These are phyloP conservation scores for Triticum urartu DNA, from an alignment of 176 grass and related monocot genomes.

Conservation along the genomic window DNA sequence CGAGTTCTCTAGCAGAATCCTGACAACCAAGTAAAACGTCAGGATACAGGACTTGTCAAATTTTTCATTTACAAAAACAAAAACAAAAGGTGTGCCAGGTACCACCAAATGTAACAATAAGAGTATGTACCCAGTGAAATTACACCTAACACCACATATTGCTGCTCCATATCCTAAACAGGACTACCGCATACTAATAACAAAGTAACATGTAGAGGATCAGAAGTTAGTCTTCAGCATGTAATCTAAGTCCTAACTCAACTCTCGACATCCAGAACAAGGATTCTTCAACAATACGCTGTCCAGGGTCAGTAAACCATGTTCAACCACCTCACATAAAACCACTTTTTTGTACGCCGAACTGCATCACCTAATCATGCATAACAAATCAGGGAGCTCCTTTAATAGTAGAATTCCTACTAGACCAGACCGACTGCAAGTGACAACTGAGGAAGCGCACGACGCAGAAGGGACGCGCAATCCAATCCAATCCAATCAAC, in stretches of 20 bases:
- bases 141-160: not conserved
- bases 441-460: not conserved
- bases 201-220: not conserved
- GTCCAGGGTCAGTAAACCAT: not conserved
- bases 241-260: not conserved
- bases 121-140: not conserved
- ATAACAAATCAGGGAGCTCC: not conserved
- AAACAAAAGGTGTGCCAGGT: not conserved
- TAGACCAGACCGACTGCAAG: not conserved
- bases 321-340: not conserved
- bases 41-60: not conserved
- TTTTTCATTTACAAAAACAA: not conserved
- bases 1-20: not conserved
- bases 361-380: not conserved
- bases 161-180: not conserved
- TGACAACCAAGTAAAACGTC: not conserved
- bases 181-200: not conserved
- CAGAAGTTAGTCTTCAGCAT: not conserved
- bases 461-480: not conserved
- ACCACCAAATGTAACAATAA: not conserved
- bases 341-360: not conserved
- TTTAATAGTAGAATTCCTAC: not conserved
- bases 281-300: not conserved
- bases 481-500: not conserved
- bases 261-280: not conserved